Percentiles rank a stretch among this genome's conserved stretches.
phyloP scores from a whole-genome alignment of 805 yeast species.

The Yamadazyma ubonensis region DNA sequence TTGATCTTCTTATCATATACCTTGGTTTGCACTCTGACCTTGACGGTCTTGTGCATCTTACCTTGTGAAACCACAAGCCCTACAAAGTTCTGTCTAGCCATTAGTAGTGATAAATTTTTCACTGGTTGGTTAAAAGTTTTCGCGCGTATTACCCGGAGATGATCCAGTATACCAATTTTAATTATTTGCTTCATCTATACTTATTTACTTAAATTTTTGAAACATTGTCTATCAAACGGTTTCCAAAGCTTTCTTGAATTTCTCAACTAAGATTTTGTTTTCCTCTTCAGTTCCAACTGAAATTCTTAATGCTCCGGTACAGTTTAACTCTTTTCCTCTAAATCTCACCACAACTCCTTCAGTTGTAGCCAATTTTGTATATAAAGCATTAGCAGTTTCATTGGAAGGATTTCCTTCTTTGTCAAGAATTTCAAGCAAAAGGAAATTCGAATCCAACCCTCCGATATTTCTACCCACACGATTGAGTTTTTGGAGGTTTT shows the following conservation, averaged over 20 bases:
- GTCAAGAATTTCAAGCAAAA: conserved; percentile 70
- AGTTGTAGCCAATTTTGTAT: conserved; percentile 66
- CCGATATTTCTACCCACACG: conserved; percentile 79
- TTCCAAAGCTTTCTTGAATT: conserved; percentile 30
- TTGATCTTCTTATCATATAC: conserved; percentile 69
- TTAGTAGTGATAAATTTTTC: conserved; percentile 1
- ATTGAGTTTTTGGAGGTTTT: conserved; percentile 52
- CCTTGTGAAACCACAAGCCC: conserved; percentile 97
- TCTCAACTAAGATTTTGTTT: conserved; percentile 55
- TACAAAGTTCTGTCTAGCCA: conserved; percentile 88
- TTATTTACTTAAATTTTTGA: neutral
- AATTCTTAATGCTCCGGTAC: conserved; percentile 82
- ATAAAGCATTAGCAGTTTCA: conserved; percentile 62
- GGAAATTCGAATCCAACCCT: conserved; percentile 81
- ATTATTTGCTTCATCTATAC: neutral
- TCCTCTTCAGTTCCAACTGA: conserved; percentile 85
- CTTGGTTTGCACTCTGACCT: conserved; percentile 81
- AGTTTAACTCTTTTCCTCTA: conserved; percentile 88
- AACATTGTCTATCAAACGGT: neutral
- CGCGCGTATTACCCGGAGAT: conserved; percentile 1
- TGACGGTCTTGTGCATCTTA: conserved; percentile 92
- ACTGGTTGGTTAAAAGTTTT: neutral
- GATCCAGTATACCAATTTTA: neutral
- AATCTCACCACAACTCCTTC: conserved; percentile 83
- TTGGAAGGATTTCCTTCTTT: conserved; percentile 63